Base-by-base conservation (phyloP, 192 early-diverging fungal genomes). In the Chytriomyces confervae region DNA sequence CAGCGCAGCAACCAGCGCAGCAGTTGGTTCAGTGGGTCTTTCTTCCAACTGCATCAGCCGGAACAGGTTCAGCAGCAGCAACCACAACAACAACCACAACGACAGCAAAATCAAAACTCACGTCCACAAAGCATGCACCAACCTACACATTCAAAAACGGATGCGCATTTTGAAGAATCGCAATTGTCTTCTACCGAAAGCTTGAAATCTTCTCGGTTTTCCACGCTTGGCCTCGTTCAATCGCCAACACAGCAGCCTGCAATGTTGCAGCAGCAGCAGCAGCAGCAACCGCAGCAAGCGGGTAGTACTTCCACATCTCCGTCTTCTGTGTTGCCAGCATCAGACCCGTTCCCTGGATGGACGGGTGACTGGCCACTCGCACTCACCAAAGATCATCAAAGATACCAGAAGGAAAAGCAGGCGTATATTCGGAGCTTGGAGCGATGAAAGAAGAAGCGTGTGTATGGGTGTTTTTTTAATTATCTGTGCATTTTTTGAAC, bases 71-170 rank as follows among this genome's bases (percentile, higher is more conserved):
- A 53, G 29, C 27, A 65, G 24, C 57, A 62, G 45, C 50, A 79
- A 45, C 53, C 79, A 4, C 76, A 78, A 29, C 72, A 65, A 50
- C 76, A 76, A 67, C n/a, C n/a, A n/a, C 66, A 49, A 50, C 53
- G 1, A 75, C 67, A 74, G 20, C 69, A 27, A 70, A 24, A 3
- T 70, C 46, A 27, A 48, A 29, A 66, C 79, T 82, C 62, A 0
- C 53, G 53, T 57, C 53, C 2, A 57, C 20, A 13, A 13, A 57
- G 53, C 53, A 57, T 82, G 77, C 47, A 62, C 63, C 47, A 82
- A 50, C 16, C 1, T 1, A 36, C 36, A 3, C 36, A 36, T 36
- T 36, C 36, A 36, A 36, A 36, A 36, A 36, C 36, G 1, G 36
- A 36, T 36, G 36, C 36, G 36, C 36, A 36, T 36, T 36, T 36